Percentiles rank a stretch among this genome's conserved stretches.
Evolutionary conservation across 2,329 filamentous ascomycete species (phyloP).

Genomic region (Penicillium capsulatum): DNA sequence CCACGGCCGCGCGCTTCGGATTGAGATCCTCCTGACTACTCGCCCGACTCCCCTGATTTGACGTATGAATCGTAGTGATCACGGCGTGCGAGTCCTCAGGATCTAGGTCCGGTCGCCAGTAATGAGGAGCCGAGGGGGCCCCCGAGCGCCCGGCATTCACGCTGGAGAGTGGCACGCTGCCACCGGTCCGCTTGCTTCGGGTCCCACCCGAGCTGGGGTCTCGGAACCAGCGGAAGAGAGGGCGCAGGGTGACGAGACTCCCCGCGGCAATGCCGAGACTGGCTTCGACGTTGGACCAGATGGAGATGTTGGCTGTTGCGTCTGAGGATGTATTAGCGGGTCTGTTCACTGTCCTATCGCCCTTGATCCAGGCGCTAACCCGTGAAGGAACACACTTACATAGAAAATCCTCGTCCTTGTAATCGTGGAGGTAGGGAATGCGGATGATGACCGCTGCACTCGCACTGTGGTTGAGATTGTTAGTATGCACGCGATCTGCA

Average conservation of each 20-base stretch:
- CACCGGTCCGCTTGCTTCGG: constrained; percentile 24
- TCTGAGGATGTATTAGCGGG: constrained; percentile 16
- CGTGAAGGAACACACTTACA: constrained; percentile 30
- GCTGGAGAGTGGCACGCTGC: constrained; percentile 32
- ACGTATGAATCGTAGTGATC: constrained; percentile 29
- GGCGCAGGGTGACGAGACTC: constrained; percentile 48
- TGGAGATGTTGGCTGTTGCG: constrained; percentile 35
- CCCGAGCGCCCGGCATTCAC: constrained; percentile 19
- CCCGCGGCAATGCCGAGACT: constrained; percentile 44
- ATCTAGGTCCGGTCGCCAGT: constrained; percentile 32
- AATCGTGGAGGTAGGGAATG: constrained; percentile 34
- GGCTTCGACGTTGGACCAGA: constrained; percentile 41
- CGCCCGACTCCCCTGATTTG: constrained; percentile 22
- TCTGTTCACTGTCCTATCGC: neutral
- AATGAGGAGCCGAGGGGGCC: constrained; percentile 21
- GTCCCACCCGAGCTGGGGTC: constrained; percentile 25
- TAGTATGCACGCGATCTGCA: too few relatives aligned
- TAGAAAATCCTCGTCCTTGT: constrained; percentile 32
- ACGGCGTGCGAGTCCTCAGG: constrained; percentile 24
- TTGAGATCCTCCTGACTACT: constrained; percentile 36
- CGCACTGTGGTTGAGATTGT: constrained; percentile 22
- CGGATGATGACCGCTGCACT: constrained; percentile 37
- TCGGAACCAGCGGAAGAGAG: constrained; percentile 43
- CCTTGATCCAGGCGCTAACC: too few relatives aligned
- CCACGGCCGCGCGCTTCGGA: constrained; percentile 14